Evolutionary conservation across 176 grass and related monocot species (phyloP).

Genomic region (Cenchrus fungigraminus): DNA sequence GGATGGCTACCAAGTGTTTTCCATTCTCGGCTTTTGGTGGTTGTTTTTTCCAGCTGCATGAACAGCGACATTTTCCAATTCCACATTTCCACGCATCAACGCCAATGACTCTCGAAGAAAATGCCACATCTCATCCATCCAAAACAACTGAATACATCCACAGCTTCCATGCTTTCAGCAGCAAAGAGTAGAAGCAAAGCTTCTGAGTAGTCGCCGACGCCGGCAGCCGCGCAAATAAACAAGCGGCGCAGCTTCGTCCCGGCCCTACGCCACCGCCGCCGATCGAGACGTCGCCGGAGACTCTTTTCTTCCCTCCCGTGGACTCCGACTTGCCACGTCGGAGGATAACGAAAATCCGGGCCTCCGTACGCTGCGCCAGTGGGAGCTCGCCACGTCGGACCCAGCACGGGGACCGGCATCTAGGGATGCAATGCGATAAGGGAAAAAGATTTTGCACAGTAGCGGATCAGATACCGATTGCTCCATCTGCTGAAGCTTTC

Average conservation of each 20-base stretch:
- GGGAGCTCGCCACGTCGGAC: not conserved
- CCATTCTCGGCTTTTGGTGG: not conserved
- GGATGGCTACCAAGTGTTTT: not conserved
- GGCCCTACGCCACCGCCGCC: not conserved
- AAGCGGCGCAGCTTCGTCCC: not conserved
- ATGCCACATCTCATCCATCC: not conserved
- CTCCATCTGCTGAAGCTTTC: not conserved
- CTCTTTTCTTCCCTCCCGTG: not conserved
- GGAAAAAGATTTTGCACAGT: not conserved
- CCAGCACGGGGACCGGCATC: not conserved
- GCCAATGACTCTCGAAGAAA: not conserved
- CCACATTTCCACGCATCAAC: not conserved
- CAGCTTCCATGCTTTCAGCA: no score
- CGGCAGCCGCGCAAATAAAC: not conserved
- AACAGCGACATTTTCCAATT: not conserved
- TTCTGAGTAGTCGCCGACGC: no score
- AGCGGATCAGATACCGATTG: not conserved
- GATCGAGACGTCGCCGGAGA: not conserved
- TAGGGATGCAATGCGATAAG: not conserved
- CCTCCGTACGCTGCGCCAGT: conserved; percentile 12
- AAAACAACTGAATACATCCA: not conserved
- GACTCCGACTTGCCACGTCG: conserved; percentile 23
- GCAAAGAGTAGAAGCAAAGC: no score
- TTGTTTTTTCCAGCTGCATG: not conserved
- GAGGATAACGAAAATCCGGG: conserved; percentile 29